phyloP scores from a whole-genome alignment of 176 grass and related monocot species.

The Hordeum vulgare region MorexV3_pseudomolecules_assembly NC_058521.1:69061052-69061551 shows the following conservation, averaged over 20 bases:
- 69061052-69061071: not conserved
- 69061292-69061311: not conserved
- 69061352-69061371: not conserved
- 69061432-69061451: not conserved
- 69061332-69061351: not conserved
- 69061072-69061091: slow-evolving; percentile 2
- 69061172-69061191: slow-evolving; percentile 13
- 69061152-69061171: slow-evolving; percentile 3
- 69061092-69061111: not conserved
- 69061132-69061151: not conserved
- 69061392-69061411: not conserved
- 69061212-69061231: not conserved
- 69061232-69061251: slow-evolving; percentile 1
- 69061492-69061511: not conserved
- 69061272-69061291: slow-evolving; percentile 17
- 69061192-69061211: slow-evolving; percentile 14
- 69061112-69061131: not conserved
- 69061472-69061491: not conserved
- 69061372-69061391: not conserved
- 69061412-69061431: not conserved
- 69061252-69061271: not conserved
- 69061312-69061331: slow-evolving; percentile 28
- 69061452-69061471: not conserved
- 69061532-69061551: slow-evolving; percentile 10
- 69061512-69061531: not conserved